Conservation (phyloP, 2,329 filamentous ascomycete species). For the Xylariaceae sp. region DNA sequence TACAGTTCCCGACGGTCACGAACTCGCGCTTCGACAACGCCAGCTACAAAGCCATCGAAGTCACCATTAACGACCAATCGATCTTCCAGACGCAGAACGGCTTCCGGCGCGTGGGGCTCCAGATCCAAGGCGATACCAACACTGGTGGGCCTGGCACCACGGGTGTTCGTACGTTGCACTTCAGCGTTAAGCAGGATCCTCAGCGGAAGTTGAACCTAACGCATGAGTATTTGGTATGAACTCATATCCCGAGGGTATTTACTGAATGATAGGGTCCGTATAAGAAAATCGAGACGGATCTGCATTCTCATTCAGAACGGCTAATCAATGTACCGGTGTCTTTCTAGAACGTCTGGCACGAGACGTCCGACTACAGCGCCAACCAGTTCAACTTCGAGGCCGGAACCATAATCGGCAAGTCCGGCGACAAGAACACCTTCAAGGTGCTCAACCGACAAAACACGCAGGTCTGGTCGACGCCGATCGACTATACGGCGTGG, state of each 20-base stretch:
- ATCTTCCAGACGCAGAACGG: slow-evolving; percentile 53
- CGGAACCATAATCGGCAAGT: slow-evolving; percentile 44
- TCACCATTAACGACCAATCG: slow-evolving; percentile 51
- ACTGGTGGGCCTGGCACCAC: slow-evolving; percentile 43
- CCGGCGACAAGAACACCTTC: slow-evolving; percentile 46
- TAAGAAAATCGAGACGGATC: too few relatives aligned
- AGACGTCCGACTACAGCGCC: slow-evolving; percentile 37
- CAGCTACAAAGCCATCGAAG: slow-evolving; percentile 48
- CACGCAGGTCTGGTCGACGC: slow-evolving; percentile 48
- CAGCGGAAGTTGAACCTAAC: slow-evolving; percentile 40
- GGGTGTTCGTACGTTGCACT: slow-evolving; percentile 41
- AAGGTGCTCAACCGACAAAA: slow-evolving; percentile 49
- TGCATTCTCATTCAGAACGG: too few relatives aligned
- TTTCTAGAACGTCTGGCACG: slow-evolving; percentile 43
- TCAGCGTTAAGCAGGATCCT: slow-evolving; percentile 41
- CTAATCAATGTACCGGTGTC: too few relatives aligned
- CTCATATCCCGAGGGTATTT: background rate
- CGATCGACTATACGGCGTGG: slow-evolving; percentile 55
- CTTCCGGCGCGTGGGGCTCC: slow-evolving; percentile 53
- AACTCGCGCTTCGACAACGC: slow-evolving; percentile 49
- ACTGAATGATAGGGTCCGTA: background rate
- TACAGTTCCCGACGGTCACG: slow-evolving; percentile 37
- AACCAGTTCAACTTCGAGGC: slow-evolving; percentile 45
- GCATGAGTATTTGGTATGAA: slow-evolving; percentile 40
- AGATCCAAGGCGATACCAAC: slow-evolving; percentile 51